Evolutionary conservation across 2,329 filamentous ascomycete species (phyloP), one percentile per base, ranked within the genome.

Genomic region (Fusarium chaquense): DNA sequence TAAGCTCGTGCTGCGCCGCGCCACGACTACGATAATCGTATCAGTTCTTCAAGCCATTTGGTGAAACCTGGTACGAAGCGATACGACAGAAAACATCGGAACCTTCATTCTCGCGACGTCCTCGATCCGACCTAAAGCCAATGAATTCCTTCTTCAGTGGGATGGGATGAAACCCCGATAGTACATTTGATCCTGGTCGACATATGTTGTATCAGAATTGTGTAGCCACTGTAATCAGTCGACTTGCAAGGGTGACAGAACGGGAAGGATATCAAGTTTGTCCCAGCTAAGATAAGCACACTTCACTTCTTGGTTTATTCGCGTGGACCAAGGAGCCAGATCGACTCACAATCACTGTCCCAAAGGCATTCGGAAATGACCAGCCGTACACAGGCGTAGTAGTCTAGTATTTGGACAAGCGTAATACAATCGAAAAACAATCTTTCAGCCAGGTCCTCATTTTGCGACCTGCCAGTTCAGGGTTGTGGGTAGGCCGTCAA

Each of bases 221-320:
- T 55, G 41, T 32, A 32, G 47, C 33, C 52, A 55, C 52, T 43
- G 50, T 30, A 49, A 49, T 61, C 47, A 45, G 55, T n/a, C 41
- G 33, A 65, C 33, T 45, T 61, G 44, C 54, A 45, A 49, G 62
- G 55, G 32, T 57, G 32, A 26, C 20, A 11, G 35, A 18, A 38
- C 26, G 43, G n/a, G 32, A 52, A 66, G 49, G 47, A 46, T 54
- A 35, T 45, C 9, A 26, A 16, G 59, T 32, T 44, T 53, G 45
- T 33, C 22, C 40, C n/a, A 43, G 22, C n/a, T 16, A 61, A 36
- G 61, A 65, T n/a, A 44, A 54, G 36, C 41, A 35, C 26, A 11
- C 13, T 38, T 40, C 18, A 10, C 26, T n/a, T 30, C 13, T 41
- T 36, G 35, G 33, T 20, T 18, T 18, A 30, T 40, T n/a, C 13